These are phyloP conservation scores for Cyberlindnera sargentensis DNA, from an alignment of 805 yeast genomes.

Conservation along the genomic window DNA sequence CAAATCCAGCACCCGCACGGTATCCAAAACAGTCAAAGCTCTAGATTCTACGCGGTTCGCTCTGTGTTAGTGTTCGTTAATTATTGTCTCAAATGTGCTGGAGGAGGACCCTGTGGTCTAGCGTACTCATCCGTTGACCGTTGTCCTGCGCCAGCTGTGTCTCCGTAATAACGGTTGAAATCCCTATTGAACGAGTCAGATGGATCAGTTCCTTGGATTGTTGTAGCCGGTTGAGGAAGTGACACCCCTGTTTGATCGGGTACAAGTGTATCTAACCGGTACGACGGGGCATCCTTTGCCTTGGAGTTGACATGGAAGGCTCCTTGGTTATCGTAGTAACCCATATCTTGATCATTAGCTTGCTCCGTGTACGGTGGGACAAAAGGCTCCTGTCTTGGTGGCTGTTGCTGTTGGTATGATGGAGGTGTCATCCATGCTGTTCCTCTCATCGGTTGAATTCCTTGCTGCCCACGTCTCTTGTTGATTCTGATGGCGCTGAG, in stretches of 20 bases:
- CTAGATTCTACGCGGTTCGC: too few relatives aligned
- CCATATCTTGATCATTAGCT: constrained; percentile 70
- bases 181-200: constrained; percentile 19
- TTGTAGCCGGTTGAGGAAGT: constrained; percentile 2
- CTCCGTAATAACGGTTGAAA: constrained; percentile 19
- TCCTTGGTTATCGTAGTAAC: constrained; percentile 35
- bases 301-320: constrained; percentile 29
- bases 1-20: too few relatives aligned
- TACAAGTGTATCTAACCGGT: constrained; percentile 15
- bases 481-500: constrained; percentile 49
- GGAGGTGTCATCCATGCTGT: constrained; percentile 89
- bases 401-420: constrained; percentile 39
- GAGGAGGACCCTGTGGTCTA: constrained; percentile 23
- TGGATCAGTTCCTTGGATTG: constrained; percentile 12
- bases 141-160: neutral
- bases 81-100: constrained; percentile 11
- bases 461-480: constrained; percentile 36
- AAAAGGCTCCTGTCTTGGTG: constrained; percentile 38
- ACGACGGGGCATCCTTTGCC: constrained; percentile 7
- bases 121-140: too few relatives aligned
- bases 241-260: constrained; percentile 20
- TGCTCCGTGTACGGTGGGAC: constrained; percentile 66
- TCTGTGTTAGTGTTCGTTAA: too few relatives aligned
- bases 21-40: too few relatives aligned
- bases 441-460: constrained; percentile 58